Conservation (phyloP, 768 basidiomycete genomes). For the Tylopilus balloui region DNA sequence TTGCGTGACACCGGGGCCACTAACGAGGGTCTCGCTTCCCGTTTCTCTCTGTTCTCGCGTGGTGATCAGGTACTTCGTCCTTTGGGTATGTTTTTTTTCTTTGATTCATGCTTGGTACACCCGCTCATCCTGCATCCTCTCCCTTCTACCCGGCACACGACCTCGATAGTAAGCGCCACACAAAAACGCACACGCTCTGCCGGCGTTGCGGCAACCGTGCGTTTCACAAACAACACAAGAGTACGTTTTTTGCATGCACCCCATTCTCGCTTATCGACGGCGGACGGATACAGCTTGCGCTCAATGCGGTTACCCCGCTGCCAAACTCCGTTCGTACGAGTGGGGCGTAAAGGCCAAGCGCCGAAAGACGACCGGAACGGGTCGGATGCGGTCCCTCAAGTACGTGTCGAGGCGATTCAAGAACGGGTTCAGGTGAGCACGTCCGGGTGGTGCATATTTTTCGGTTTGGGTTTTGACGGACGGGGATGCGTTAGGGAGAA, state of each 20-base stretch:
- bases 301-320: slow-evolving; percentile 94
- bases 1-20: slow-evolving; percentile 2
- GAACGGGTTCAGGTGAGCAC: slow-evolving; percentile 85
- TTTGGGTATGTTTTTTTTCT: slow-evolving; percentile 65
- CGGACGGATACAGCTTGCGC: slow-evolving; percentile 62
- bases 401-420: slow-evolving; percentile 93
- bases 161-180: slow-evolving; percentile 81
- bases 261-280: too few relatives aligned
- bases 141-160: background rate
- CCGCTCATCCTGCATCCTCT: background rate
- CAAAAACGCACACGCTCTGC: slow-evolving; percentile 96
- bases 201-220: slow-evolving; percentile 92
- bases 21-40: slow-evolving; percentile 1
- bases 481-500: slow-evolving; percentile 63
- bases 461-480: background rate
- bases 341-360: slow-evolving; percentile 99
- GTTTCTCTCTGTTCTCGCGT: background rate
- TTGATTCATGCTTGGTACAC: background rate
- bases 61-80: slow-evolving; percentile 84
- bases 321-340: slow-evolving; percentile 93
- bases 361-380: slow-evolving; percentile 98
- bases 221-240: slow-evolving; percentile 99
- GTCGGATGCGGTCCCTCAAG: slow-evolving; percentile 93
- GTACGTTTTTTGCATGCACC: slow-evolving; percentile 41
- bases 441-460: too few relatives aligned